A percentile compares a stretch with the other conserved stretches of the same genome.
Conservation (phyloP, 2,329 filamentous ascomycete species). For the Aspergillus sergii region DNA sequence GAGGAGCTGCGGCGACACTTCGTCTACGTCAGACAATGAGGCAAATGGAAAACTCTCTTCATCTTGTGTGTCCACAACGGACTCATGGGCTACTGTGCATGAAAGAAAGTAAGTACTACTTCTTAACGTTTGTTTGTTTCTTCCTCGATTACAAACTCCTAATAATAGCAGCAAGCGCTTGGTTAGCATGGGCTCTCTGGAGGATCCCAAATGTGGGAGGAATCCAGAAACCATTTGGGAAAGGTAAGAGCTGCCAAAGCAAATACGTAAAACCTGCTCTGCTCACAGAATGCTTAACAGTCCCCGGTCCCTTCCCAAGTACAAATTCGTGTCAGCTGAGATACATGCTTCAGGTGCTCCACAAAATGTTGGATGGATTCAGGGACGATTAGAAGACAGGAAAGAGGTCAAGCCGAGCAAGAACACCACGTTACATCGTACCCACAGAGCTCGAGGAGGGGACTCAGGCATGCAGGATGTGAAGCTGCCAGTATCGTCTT, state of each 20-base stretch:
- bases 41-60: constrained; percentile 17
- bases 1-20: constrained; percentile 2
- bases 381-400: not conserved
- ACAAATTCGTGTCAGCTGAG: not conserved
- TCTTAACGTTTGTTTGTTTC: not conserved
- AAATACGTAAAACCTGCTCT: not conserved
- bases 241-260: constrained; percentile 4
- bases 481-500: constrained; percentile 17
- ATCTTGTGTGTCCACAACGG: constrained; percentile 23
- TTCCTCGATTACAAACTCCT: not conserved
- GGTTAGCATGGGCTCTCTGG: constrained; percentile 9
- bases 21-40: constrained; percentile 10
- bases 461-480: constrained; percentile 3
- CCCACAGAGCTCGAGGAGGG: not conserved
- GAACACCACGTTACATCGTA: not conserved
- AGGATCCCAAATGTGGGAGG: not conserved
- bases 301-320: not conserved
- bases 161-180: constrained; percentile 15
- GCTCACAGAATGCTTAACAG: not conserved
- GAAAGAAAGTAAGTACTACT: constrained; percentile 23
- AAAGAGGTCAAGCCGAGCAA: not conserved
- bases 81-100: constrained; percentile 27
- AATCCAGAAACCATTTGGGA: constrained; percentile 2
- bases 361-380: not conserved
- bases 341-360: not conserved